These are phyloP conservation scores for Yamadazyma scolyti DNA, from an alignment of 805 yeast species.

Conservation along the genomic window DNA sequence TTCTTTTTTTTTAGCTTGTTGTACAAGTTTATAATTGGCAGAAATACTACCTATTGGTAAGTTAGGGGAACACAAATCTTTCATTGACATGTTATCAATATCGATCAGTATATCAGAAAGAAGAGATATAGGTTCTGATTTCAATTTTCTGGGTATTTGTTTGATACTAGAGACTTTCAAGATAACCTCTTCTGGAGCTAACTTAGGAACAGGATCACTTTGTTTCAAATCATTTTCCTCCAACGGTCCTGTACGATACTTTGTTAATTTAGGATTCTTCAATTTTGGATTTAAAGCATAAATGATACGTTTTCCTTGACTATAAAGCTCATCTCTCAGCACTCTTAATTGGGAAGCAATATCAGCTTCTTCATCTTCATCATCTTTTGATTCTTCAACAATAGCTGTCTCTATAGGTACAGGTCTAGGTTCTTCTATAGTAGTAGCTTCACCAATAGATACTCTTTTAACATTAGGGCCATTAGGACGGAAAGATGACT, in stretches of 20 bases:
- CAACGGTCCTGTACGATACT: constrained; percentile 19
- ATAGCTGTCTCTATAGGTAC: constrained; percentile 4
- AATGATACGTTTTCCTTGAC: constrained; percentile 11
- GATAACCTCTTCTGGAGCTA: constrained; percentile 37
- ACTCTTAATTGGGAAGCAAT: constrained; percentile 5
- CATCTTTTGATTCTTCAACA: constrained; percentile 4
- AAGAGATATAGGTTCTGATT: constrained; percentile 31
- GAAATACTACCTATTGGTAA: constrained; percentile 67
- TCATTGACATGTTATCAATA: constrained; percentile 56
- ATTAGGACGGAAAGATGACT: constrained; percentile 18
- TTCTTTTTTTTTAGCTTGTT: constrained; percentile 42
- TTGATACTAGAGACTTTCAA: constrained; percentile 26
- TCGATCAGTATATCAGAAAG: constrained; percentile 46
- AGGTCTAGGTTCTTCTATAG: constrained; percentile 7
- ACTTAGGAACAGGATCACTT: background rate
- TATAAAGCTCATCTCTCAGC: constrained; percentile 10
- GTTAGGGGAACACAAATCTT: constrained; percentile 65
- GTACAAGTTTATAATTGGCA: constrained; percentile 52
- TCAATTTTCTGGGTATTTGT: constrained; percentile 36
- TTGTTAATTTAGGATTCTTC: constrained; percentile 21
- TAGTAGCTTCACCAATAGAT: constrained; percentile 10
- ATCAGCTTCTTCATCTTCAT: constrained; percentile 5
- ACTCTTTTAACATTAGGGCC: constrained; percentile 10
- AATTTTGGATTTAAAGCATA: constrained; percentile 29
- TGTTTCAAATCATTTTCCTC: background rate